Percentiles rank a stretch among this genome's conserved stretches.
These are phyloP conservation scores for Leucosporidium creatinivorum DNA, from an alignment of 768 basidiomycete species.

Conservation along the genomic window DNA sequence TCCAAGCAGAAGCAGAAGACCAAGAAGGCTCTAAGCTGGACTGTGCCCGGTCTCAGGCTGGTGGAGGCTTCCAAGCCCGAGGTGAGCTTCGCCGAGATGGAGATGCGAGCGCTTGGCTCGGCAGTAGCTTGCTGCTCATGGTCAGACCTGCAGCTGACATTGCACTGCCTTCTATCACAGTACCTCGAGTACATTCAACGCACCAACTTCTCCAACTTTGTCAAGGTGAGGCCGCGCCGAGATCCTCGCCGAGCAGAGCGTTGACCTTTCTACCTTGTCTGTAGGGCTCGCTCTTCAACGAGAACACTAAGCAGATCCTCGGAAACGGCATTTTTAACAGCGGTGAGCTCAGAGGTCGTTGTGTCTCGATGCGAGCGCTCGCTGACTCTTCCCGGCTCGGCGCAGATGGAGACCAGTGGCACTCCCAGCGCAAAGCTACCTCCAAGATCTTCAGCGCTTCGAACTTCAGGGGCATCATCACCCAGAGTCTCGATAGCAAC, in stretches of 20 bases:
- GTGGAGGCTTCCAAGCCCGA: too few relatives aligned
- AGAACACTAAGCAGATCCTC: not conserved
- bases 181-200: slow-evolving; percentile 10
- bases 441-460: slow-evolving; percentile 3
- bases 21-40: too few relatives aligned
- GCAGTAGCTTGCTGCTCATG: too few relatives aligned
- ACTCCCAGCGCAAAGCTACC: slow-evolving; percentile 5
- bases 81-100: too few relatives aligned
- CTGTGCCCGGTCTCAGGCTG: too few relatives aligned
- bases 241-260: too few relatives aligned
- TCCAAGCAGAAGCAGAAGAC: too few relatives aligned
- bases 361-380: not conserved
- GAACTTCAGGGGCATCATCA: slow-evolving; percentile 9
- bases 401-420: not conserved
- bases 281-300: not conserved
- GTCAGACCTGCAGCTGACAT: too few relatives aligned
- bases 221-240: not conserved
- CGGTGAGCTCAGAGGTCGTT: not conserved
- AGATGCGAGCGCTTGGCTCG: too few relatives aligned
- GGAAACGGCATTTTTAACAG: slow-evolving; percentile 5
- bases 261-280: too few relatives aligned
- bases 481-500: not conserved
- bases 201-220: slow-evolving; percentile 18
- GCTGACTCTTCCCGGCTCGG: not conserved
- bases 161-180: too few relatives aligned